Conservation (phyloP, 1,284 basidiomycete species). For the Cystobasidium sp. region DNA sequence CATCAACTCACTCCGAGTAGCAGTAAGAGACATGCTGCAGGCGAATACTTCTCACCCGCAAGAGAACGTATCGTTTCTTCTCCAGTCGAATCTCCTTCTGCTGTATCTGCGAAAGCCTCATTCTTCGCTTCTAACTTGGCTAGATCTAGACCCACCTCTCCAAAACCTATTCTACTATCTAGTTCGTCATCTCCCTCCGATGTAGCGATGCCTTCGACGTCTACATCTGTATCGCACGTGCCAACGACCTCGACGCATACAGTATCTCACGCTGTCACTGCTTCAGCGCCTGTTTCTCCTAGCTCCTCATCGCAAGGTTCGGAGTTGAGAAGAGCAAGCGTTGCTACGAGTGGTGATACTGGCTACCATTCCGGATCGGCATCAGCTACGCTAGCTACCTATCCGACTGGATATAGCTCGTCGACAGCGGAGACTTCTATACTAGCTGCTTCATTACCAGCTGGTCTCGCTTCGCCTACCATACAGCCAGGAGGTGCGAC, state of each 20-base stretch:
- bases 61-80: constrained; percentile 14
- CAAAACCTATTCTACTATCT: constrained; percentile 27
- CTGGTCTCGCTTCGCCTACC: constrained; percentile 9
- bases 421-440: constrained; percentile 3
- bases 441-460: constrained; percentile 7
- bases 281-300: constrained; percentile 1
- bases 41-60: constrained; percentile 6
- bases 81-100: constrained; percentile 15
- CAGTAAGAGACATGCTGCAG: neutral
- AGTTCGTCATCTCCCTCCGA: no score
- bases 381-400: neutral
- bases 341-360: neutral
- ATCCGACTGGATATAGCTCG: neutral
- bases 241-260: neutral
- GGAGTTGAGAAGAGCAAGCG: neutral
- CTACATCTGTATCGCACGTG: neutral
- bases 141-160: constrained; percentile 34
- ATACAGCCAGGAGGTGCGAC: neutral
- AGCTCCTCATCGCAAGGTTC: neutral
- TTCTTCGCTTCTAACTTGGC: constrained; percentile 31
- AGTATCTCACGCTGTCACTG: neutral
- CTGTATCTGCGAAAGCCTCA: neutral
- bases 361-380: neutral
- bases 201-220: neutral
- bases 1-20: neutral